Evolutionary conservation across 306 rosid genomes (phyloP).

Genomic region (Malus sieversii): DNA sequence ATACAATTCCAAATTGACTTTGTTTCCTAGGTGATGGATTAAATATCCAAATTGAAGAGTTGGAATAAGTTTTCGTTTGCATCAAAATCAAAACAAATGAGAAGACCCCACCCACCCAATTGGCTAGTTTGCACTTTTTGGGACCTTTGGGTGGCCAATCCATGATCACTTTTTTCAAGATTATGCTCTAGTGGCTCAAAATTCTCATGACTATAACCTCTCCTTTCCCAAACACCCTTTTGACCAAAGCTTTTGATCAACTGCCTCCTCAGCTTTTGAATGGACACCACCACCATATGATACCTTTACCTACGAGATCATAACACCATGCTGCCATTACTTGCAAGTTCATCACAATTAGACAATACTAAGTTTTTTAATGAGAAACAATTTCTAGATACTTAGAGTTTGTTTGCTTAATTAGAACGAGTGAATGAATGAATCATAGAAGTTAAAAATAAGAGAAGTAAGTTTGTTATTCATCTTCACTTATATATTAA

Average conservation of each 20-base stretch:
- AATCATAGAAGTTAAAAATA: too few relatives aligned
- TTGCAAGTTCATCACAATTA: too few relatives aligned
- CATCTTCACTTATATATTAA: too few relatives aligned
- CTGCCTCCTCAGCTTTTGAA: constrained; percentile 19
- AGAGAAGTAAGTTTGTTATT: too few relatives aligned
- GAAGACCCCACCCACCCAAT: not conserved
- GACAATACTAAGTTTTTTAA: too few relatives aligned
- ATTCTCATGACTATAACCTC: not conserved
- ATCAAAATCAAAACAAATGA: not conserved
- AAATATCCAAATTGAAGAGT: not conserved
- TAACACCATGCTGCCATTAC: too few relatives aligned
- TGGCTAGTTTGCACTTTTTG: not conserved
- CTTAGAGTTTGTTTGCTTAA: too few relatives aligned
- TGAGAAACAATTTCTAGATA: too few relatives aligned
- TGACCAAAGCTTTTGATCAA: not conserved
- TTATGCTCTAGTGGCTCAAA: constrained; percentile 16
- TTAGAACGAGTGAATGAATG: too few relatives aligned
- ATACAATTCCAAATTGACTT: not conserved
- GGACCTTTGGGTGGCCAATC: constrained; percentile 13
- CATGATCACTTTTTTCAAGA: constrained; percentile 7
- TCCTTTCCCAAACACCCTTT: not conserved
- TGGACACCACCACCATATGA: not conserved
- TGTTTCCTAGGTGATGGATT: not conserved
- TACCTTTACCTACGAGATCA: too few relatives aligned
- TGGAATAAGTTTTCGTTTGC: not conserved